Conservation (phyloP, 1,284 basidiomycete genomes). For the Marasmius sp. region DNA sequence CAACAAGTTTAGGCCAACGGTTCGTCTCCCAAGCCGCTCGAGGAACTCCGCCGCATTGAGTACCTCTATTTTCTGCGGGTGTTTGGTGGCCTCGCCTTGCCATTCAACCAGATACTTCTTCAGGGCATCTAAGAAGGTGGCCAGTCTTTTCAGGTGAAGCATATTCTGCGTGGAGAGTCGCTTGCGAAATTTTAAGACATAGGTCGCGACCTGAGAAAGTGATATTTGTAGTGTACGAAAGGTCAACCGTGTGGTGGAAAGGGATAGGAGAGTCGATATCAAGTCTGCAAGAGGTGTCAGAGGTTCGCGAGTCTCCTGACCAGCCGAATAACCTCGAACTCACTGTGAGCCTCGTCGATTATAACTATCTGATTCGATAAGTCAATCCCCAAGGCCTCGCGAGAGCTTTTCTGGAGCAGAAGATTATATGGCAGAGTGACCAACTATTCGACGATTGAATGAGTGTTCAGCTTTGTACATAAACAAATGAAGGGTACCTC, state of each 20-base stretch:
- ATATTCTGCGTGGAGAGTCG: conserved; percentile 76
- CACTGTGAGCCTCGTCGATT: conserved; percentile 97
- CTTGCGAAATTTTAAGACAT: conserved; percentile 78
- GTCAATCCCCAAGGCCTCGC: conserved; percentile 86
- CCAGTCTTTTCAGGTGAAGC: conserved; percentile 79
- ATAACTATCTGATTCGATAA: conserved; percentile 84
- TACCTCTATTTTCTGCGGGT: conserved; percentile 47
- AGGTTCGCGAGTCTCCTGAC: neutral
- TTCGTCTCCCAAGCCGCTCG: conserved; percentile 63
- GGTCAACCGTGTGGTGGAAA: conserved; percentile 77
- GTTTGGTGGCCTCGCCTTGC: conserved; percentile 24
- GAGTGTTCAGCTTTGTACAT: neutral
- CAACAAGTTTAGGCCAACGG: conserved; percentile 76
- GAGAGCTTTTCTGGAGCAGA: conserved; percentile 79
- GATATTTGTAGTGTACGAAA: conserved; percentile 62
- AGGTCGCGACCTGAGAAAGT: conserved; percentile 76
- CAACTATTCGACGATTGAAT: conserved; percentile 48
- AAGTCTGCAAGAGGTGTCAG: conserved; percentile 54
- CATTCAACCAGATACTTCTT: conserved; percentile 57
- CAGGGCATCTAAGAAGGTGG: conserved; percentile 71
- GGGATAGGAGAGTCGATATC: conserved; percentile 84
- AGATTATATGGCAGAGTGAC: conserved; percentile 95
- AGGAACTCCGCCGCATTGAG: conserved; percentile 69
- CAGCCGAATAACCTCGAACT: conserved; percentile 26
- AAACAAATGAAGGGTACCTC: conserved; percentile 57